Evolutionary conservation across 352 stramenopile genomes (phyloP).

Genomic region (Phytophthora macrochlamydospora): DNA sequence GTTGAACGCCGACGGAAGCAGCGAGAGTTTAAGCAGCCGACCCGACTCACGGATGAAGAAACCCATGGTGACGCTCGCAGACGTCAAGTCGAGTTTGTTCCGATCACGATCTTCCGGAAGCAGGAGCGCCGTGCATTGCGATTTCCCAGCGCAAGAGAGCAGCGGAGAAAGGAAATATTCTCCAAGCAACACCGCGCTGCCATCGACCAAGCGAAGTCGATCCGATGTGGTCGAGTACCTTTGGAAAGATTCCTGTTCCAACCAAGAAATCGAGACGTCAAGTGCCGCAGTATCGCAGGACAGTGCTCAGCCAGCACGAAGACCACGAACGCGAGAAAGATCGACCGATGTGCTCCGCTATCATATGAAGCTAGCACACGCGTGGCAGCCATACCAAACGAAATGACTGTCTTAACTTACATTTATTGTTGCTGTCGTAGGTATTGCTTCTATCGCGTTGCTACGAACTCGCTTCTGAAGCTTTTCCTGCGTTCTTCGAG

Average conservation of each 20-base stretch:
- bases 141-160: constrained; percentile 21
- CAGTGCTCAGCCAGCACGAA: constrained; percentile 15
- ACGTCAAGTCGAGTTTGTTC: constrained; percentile 44
- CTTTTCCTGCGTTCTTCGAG: constrained; percentile 30
- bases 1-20: constrained; percentile 20
- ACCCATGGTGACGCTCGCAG: constrained; percentile 61
- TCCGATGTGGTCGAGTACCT: constrained; percentile 34
- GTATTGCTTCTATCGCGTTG: constrained; percentile 36
- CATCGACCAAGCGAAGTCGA: constrained; percentile 9
- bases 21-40: constrained; percentile 13
- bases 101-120: constrained; percentile 29
- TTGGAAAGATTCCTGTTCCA: constrained; percentile 13
- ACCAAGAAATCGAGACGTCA: constrained; percentile 27
- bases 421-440: constrained; percentile 34
- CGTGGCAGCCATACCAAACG: constrained; percentile 45
- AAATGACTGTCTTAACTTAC: constrained; percentile 41
- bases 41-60: constrained; percentile 20
- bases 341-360: constrained; percentile 46
- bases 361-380: constrained; percentile 69
- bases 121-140: constrained; percentile 45
- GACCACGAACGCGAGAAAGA: constrained; percentile 10
- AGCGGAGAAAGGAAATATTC: constrained; percentile 10
- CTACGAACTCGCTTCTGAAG: constrained; percentile 21
- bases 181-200: constrained; percentile 1
- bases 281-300: constrained; percentile 9